Percentiles rank a stretch among this genome's conserved stretches.
Evolutionary conservation across 2,329 filamentous ascomycete species (phyloP).

Genomic region (Talaromyces sp.): DNA sequence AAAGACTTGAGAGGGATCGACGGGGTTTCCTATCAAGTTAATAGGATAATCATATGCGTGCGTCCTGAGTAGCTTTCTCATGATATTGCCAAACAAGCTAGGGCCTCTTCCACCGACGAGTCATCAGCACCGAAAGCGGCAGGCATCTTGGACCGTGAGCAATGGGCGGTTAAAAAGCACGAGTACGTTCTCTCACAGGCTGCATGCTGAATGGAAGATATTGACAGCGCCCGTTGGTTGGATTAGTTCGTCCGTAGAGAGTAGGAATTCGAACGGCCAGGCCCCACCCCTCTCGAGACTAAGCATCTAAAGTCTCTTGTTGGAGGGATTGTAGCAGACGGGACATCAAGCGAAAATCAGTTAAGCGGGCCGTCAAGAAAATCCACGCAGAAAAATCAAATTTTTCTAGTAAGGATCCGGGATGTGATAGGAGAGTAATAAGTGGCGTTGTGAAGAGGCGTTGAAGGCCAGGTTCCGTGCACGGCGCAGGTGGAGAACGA

Average conservation of each 20-base stretch:
- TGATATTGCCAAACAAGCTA: constrained; percentile 13
- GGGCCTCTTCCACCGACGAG: constrained; percentile 14
- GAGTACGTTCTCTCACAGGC: constrained; percentile 11
- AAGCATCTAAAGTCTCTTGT: constrained; percentile 4
- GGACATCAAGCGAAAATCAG: neutral
- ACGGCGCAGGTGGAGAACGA: constrained; percentile 11
- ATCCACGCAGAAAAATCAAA: neutral
- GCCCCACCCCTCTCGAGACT: constrained; percentile 11
- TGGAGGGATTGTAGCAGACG: constrained; percentile 1
- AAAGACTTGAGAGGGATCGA: constrained; percentile 14
- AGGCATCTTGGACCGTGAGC: constrained; percentile 13
- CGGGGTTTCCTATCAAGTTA: constrained; percentile 12
- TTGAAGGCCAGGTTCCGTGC: constrained; percentile 11
- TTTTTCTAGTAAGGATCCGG: constrained; percentile 1
- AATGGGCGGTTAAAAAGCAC: constrained; percentile 18
- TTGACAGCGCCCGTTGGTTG: constrained; percentile 15
- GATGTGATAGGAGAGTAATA: constrained; percentile 17
- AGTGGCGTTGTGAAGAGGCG: constrained; percentile 15
- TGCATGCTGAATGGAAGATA: constrained; percentile 4
- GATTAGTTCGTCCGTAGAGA: constrained; percentile 11
- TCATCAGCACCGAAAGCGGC: constrained; percentile 15
- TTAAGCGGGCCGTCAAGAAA: constrained; percentile 10
- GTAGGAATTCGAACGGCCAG: constrained; percentile 6
- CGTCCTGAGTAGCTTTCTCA: constrained; percentile 2
- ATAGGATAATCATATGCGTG: constrained; percentile 6